Percentiles rank a stretch among this genome's conserved stretches.
Evolutionary conservation across 345 rosid genomes (phyloP).

Genomic region (Rhizophora mangle): DNA sequence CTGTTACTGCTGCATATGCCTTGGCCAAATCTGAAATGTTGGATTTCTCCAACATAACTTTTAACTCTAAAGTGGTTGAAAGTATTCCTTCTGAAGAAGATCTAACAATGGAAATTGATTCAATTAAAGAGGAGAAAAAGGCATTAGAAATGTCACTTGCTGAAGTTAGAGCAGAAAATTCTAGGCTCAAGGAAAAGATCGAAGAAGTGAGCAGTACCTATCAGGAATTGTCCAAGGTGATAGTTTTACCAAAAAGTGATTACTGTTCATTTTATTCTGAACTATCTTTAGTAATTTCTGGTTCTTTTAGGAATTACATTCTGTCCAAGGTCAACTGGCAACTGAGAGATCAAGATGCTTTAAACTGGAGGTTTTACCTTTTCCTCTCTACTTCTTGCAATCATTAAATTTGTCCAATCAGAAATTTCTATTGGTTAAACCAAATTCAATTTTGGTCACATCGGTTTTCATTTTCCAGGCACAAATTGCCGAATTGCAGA

Average conservation of each 20-base stretch:
- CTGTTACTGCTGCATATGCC: slow-evolving; percentile 95
- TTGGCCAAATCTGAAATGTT: slow-evolving; percentile 77
- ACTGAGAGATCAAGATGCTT: slow-evolving; percentile 98
- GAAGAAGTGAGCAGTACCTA: slow-evolving; percentile 65
- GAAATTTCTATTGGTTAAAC: not conserved
- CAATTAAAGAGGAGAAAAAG: slow-evolving; percentile 66
- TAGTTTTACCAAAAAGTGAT: slow-evolving; percentile 1
- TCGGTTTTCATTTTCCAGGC: slow-evolving; percentile 45
- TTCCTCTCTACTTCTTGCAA: not conserved
- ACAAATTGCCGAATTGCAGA: slow-evolving; percentile 80
- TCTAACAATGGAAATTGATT: slow-evolving; percentile 40
- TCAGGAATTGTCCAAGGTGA: slow-evolving; percentile 75
- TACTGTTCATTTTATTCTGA: not conserved
- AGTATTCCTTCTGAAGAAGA: slow-evolving; percentile 37
- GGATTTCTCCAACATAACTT: slow-evolving; percentile 41
- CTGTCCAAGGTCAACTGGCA: slow-evolving; percentile 82
- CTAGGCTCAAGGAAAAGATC: slow-evolving; percentile 58
- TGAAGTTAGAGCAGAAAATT: slow-evolving; percentile 61
- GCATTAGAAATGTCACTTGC: slow-evolving; percentile 50
- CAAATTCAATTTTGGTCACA: slow-evolving; percentile 11
- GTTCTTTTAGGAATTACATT: slow-evolving; percentile 68
- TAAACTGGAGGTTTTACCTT: slow-evolving; percentile 74
- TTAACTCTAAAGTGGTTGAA: slow-evolving; percentile 39
- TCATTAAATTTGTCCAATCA: not conserved
- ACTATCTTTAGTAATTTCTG: not conserved